Evolutionary conservation across 495 filamentous ascomycete genomes (phyloP).

Genomic region (Platismatia glauca): DNA sequence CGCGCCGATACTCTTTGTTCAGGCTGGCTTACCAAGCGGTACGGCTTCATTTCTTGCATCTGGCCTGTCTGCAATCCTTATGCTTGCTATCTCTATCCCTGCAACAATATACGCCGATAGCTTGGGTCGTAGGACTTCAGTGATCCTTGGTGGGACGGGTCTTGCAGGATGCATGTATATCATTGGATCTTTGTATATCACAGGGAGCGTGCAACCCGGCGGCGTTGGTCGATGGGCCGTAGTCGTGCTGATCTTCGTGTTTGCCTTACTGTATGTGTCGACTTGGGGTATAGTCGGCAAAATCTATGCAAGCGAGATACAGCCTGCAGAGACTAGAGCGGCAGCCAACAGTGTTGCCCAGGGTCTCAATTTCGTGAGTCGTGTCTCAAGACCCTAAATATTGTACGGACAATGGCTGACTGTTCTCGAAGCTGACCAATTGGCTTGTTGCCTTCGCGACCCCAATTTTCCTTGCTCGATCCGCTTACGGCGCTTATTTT

Average conservation of each 20-base stretch:
- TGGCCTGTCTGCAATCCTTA: constrained; percentile 45
- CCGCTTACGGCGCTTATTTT: constrained; percentile 52
- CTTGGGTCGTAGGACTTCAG: constrained; percentile 53
- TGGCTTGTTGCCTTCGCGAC: constrained; percentile 56
- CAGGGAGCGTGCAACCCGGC: constrained; percentile 36
- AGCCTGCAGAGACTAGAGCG: constrained; percentile 7
- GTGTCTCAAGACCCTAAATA: neutral
- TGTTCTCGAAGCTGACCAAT: constrained; percentile 35
- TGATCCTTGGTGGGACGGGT: constrained; percentile 46
- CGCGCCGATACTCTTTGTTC: constrained; percentile 42
- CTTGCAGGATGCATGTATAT: constrained; percentile 38
- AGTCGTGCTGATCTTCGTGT: constrained; percentile 40
- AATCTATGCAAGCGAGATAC: constrained; percentile 33
- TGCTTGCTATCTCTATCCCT: constrained; percentile 43
- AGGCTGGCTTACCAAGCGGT: constrained; percentile 41
- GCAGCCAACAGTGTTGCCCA: constrained; percentile 16
- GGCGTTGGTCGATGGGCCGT: constrained; percentile 49
- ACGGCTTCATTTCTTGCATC: constrained; percentile 46
- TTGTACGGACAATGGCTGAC: constrained; percentile 12
- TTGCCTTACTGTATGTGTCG: constrained; percentile 25
- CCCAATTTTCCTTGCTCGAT: constrained; percentile 50
- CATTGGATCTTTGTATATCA: constrained; percentile 44
- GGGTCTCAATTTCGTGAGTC: constrained; percentile 16
- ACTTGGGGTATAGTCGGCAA: constrained; percentile 38
- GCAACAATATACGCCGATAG: constrained; percentile 52